These are phyloP conservation scores for Panicum virgatum DNA, from an alignment of 202 grass and related monocot species.

Conservation along the genomic window DNA sequence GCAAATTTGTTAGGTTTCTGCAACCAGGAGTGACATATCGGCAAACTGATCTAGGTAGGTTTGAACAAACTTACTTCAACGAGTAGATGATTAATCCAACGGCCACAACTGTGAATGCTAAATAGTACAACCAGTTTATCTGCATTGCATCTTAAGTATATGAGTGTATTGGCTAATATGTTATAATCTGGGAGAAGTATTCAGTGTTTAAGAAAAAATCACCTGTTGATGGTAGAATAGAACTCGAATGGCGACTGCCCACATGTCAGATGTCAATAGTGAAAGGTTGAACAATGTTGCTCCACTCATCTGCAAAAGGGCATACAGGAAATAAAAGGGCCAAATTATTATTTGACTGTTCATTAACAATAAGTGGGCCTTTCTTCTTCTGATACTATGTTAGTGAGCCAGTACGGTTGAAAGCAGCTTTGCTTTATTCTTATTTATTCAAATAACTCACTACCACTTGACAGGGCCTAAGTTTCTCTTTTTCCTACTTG, in stretches of 20 bases:
- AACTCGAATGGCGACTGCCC: constrained; percentile 80
- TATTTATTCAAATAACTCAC: constrained; percentile 22
- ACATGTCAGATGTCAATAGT: constrained; percentile 84
- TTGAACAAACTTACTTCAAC: constrained; percentile 53
- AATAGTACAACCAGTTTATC: constrained; percentile 74
- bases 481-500: constrained; percentile 2
- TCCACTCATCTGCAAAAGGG: constrained; percentile 54
- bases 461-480: neutral
- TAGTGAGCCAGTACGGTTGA: constrained; percentile 20
- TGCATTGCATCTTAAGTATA: constrained; percentile 22
- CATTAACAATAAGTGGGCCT: constrained; percentile 1
- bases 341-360: neutral
- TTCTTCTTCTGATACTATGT: neutral
- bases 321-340: neutral
- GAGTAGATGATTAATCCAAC: constrained; percentile 79
- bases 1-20: constrained; percentile 25
- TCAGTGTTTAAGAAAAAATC: neutral
- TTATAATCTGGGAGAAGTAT: constrained; percentile 8
- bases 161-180: constrained; percentile 22
- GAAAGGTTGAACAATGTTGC: constrained; percentile 67
- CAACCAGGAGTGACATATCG: constrained; percentile 5
- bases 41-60: neutral
- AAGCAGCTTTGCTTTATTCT: neutral
- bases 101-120: constrained; percentile 60
- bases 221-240: constrained; percentile 87